These are phyloP conservation scores for Ceratonia siliqua DNA, from an alignment of 306 rosid genomes.

Conservation along the genomic window DNA sequence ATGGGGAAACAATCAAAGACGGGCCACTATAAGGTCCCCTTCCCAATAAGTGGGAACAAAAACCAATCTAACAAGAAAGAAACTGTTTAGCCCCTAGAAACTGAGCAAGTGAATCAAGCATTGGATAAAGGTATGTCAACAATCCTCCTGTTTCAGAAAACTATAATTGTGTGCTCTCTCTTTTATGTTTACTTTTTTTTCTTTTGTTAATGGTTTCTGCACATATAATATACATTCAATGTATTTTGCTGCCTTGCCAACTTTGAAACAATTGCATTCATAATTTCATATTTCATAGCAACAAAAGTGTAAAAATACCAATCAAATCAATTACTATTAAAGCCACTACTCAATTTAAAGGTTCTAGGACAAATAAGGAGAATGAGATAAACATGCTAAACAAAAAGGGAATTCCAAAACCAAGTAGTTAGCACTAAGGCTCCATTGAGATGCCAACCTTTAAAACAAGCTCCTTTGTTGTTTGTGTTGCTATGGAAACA, in stretches of 20 bases:
- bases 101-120: background rate
- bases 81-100: background rate
- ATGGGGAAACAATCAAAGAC: background rate
- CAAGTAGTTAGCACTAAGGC: background rate
- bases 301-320: no score
- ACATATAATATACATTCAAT: background rate
- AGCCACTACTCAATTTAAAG: background rate
- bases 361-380: background rate
- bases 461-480: conserved; percentile 95
- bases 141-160: background rate
- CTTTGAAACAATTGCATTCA: background rate
- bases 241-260: background rate
- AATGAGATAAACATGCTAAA: background rate
- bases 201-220: background rate
- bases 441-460: conserved; percentile 58
- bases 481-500: conserved; percentile 97
- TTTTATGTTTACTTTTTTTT: background rate
- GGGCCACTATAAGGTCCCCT: background rate
- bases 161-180: background rate
- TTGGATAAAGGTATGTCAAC: background rate
- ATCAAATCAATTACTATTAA: background rate
- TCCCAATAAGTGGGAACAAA: background rate
- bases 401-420: background rate
- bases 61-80: background rate
- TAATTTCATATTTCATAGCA: background rate